These are phyloP conservation scores for Ruellia speciosa DNA, from an alignment of 305 asterid genomes.

Conservation along the genomic window DNA sequence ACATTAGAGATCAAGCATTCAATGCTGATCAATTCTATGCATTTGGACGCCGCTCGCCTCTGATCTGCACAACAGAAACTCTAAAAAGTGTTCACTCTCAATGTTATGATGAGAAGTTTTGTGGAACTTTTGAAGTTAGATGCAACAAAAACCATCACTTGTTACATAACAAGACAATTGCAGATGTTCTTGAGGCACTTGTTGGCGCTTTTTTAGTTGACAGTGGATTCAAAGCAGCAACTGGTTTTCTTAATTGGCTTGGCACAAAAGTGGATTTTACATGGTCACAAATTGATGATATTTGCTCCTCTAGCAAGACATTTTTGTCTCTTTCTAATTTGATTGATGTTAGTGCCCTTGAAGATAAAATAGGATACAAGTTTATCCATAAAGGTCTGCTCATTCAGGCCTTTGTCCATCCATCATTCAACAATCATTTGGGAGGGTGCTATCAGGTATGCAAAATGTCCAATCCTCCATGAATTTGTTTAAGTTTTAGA, in stretches of 20 bases:
- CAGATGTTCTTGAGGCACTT: constrained; percentile 93
- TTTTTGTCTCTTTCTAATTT: constrained; percentile 52
- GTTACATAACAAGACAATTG: constrained; percentile 78
- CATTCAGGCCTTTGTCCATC: constrained; percentile 93
- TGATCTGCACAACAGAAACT: constrained; percentile 49
- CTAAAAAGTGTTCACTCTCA: constrained; percentile 51
- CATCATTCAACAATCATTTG: constrained; percentile 58
- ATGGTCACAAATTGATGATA: constrained; percentile 33
- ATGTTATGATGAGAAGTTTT: constrained; percentile 24
- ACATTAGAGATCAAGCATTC: constrained; percentile 84
- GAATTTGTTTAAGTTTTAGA: constrained; percentile 11
- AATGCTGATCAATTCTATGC: constrained; percentile 58
- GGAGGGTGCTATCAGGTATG: constrained; percentile 98
- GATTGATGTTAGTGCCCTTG: constrained; percentile 48
- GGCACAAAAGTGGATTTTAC: constrained; percentile 57
- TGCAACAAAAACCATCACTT: constrained; percentile 86
- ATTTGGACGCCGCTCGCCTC: constrained; percentile 73
- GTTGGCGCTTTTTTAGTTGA: constrained; percentile 84
- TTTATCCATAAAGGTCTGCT: constrained; percentile 75
- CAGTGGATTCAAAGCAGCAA: constrained; percentile 81
- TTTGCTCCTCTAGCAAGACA: constrained; percentile 50
- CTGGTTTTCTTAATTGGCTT: constrained; percentile 81
- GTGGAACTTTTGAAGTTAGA: constrained; percentile 40
- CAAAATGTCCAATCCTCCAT: constrained; percentile 11
- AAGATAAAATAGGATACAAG: constrained; percentile 44